Percentiles rank a stretch among this genome's conserved stretches.
These are phyloP conservation scores for Syzygium jambos DNA, from an alignment of 345 rosid species.

Conservation along the genomic window DNA sequence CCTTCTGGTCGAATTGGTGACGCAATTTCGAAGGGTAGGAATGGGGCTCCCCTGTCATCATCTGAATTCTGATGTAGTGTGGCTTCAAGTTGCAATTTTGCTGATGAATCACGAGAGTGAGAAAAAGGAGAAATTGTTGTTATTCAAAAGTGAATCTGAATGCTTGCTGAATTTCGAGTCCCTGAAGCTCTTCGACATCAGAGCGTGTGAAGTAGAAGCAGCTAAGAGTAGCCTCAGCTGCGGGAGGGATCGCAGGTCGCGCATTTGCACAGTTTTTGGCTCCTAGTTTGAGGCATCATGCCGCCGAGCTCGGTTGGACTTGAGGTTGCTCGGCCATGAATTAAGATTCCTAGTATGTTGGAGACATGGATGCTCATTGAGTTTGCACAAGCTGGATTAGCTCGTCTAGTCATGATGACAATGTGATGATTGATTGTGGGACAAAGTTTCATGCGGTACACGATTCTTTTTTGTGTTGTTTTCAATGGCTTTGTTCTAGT, in stretches of 20 bases:
- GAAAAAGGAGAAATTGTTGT: neutral
- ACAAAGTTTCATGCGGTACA: neutral
- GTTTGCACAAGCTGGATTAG: neutral
- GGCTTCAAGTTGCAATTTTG: neutral
- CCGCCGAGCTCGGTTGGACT: neutral
- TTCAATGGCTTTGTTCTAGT: neutral
- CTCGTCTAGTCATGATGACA: neutral
- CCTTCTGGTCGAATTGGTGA: neutral
- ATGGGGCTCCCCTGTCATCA: neutral
- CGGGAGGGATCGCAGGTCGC: neutral
- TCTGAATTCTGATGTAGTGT: neutral
- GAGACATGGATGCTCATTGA: neutral
- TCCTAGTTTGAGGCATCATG: neutral
- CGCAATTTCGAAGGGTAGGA: neutral
- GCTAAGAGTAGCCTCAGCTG: accelerated
- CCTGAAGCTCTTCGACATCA: neutral
- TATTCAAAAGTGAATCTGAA: neutral
- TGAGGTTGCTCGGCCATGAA: neutral
- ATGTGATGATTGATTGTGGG: neutral
- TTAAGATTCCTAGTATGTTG: neutral
- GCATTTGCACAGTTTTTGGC: neutral
- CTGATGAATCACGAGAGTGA: neutral
- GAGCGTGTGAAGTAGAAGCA: neutral
- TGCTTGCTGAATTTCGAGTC: neutral
- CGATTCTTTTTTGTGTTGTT: neutral